Evolutionary conservation across 805 yeast species (phyloP).

Genomic region (Cyberlindnera amylophila): DNA sequence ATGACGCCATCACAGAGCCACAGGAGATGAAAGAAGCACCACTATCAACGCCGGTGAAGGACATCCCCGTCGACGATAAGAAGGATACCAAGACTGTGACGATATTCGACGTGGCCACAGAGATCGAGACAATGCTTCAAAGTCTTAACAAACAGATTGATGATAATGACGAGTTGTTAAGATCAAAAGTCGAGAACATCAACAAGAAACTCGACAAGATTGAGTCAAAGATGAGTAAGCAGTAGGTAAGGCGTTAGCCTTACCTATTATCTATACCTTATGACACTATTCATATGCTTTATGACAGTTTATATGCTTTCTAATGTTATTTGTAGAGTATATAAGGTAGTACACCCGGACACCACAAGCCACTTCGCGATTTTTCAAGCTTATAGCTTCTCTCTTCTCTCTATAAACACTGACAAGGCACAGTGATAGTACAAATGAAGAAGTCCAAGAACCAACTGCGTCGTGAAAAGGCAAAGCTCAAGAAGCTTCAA

Average conservation of each 20-base stretch:
- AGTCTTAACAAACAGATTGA: slow-evolving; percentile 24
- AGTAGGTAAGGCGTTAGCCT: no score
- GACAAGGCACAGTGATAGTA: background rate
- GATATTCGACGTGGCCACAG: slow-evolving; percentile 32
- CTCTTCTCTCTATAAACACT: background rate
- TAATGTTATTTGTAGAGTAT: no score
- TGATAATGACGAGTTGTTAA: slow-evolving; percentile 22
- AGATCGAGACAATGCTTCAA: slow-evolving; percentile 26
- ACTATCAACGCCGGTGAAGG: slow-evolving; percentile 12
- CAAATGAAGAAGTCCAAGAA: slow-evolving; percentile 35
- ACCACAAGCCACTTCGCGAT: no score
- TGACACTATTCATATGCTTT: no score
- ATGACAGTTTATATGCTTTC: no score
- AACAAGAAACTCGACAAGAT: slow-evolving; percentile 23
- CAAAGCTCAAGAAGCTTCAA: slow-evolving; percentile 22
- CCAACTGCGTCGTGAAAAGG: slow-evolving; percentile 32
- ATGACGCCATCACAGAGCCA: slow-evolving; percentile 1
- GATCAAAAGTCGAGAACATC: slow-evolving; percentile 22
- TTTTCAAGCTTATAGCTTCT: no score
- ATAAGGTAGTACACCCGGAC: slow-evolving; percentile 10
- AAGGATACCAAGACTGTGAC: slow-evolving; percentile 20
- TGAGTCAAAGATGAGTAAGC: slow-evolving; percentile 16
- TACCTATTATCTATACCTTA: no score
- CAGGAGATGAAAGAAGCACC: slow-evolving; percentile 10
- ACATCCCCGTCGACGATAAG: no score